Conservation (phyloP, 1,284 basidiomycete species). For the Vanrija pseudolonga region DNA sequence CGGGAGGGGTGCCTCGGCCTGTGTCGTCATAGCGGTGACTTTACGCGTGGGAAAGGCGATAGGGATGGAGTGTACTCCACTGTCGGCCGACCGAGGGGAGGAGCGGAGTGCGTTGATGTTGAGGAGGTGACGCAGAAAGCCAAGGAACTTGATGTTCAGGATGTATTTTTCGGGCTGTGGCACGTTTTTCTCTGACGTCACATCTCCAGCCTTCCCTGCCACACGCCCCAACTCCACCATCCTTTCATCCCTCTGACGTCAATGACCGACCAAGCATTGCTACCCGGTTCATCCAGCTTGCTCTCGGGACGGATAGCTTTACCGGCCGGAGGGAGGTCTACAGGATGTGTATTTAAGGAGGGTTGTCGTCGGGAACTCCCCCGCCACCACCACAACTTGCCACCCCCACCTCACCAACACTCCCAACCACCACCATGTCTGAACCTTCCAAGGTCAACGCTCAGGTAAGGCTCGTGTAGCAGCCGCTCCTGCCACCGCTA, state of each 20-base stretch:
- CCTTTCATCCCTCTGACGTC: background rate
- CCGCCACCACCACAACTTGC: background rate
- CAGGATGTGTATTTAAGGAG: background rate
- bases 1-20: background rate
- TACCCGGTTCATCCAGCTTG: background rate
- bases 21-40: no score
- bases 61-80: no score
- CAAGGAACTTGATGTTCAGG: no score
- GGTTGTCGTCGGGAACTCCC: background rate
- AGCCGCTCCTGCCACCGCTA: background rate
- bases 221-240: background rate
- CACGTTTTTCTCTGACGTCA: constrained; percentile 57
- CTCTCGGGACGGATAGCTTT: background rate
- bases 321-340: background rate
- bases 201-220: constrained; percentile 50
- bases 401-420: background rate
- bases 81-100: no score
- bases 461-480: constrained; percentile 51
- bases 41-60: no score
- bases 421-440: constrained; percentile 20
- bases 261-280: background rate
- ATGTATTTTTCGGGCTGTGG: no score
- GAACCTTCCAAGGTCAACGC: constrained; percentile 61
- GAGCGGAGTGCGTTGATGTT: no score
- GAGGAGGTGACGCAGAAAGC: no score